Percentiles rank a stretch among this genome's conserved stretches.
Evolutionary conservation across 108 stramenopile species (phyloP).

Genomic region (Hondaea fermentalgiana): DNA sequence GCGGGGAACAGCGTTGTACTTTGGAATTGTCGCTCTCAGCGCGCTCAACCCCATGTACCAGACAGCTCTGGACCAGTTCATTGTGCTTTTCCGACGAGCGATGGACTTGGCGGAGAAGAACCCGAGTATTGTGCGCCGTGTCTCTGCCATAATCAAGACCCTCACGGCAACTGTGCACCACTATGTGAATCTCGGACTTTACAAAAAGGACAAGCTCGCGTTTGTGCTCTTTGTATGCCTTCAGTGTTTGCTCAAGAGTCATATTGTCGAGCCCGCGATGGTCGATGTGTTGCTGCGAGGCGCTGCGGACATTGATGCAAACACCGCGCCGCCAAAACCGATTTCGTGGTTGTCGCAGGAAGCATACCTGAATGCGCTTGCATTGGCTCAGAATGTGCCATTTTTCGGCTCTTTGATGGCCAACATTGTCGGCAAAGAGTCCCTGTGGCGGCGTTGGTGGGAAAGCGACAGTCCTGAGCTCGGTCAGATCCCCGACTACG

Average conservation of each 20-base stretch:
- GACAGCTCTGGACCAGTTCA: conserved; percentile 44
- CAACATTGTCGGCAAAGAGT: conserved; percentile 35
- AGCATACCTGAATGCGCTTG: conserved; percentile 44
- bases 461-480: conserved; percentile 48
- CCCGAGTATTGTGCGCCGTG: conserved; percentile 26
- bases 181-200: conserved; percentile 45
- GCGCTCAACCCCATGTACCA: conserved; percentile 49
- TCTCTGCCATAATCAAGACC: conserved; percentile 31
- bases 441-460: conserved; percentile 44
- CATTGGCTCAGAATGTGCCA: conserved; percentile 21
- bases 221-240: conserved; percentile 48
- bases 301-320: conserved; percentile 45
- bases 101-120: conserved; percentile 41
- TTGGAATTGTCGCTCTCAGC: conserved; percentile 37
- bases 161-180: conserved; percentile 38
- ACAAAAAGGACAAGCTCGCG: conserved; percentile 45
- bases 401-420: conserved; percentile 39
- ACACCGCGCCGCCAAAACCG: conserved; percentile 24
- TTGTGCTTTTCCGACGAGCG: conserved; percentile 25
- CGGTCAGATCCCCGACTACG: conserved; percentile 37
- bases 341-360: conserved; percentile 38
- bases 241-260: conserved; percentile 40
- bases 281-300: conserved; percentile 43
- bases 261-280: conserved; percentile 26
- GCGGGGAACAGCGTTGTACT: conserved; percentile 43